Conservation (phyloP, 305 asterid genomes). For the Andrographis paniculata region DNA sequence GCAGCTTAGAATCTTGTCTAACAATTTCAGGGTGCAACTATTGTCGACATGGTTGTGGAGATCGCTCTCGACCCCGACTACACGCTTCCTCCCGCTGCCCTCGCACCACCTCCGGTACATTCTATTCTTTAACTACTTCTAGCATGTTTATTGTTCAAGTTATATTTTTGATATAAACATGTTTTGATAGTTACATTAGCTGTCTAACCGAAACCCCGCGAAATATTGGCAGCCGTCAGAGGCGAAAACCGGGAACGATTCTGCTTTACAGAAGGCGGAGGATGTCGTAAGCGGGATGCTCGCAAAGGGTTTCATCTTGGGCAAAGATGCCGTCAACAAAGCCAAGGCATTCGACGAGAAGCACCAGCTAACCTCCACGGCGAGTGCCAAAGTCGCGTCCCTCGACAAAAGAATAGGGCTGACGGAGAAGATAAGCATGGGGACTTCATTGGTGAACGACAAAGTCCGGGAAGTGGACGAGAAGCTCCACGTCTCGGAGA, state of each 20-base stretch:
- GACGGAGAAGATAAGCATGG: conserved; percentile 68
- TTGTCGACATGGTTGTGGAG: conserved; percentile 77
- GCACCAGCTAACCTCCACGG: conserved; percentile 81
- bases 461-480: conserved; percentile 86
- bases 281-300: conserved; percentile 89
- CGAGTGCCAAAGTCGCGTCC: conserved; percentile 73
- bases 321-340: conserved; percentile 73
- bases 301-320: conserved; percentile 79
- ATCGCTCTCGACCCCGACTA: conserved; percentile 53
- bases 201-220: conserved; percentile 12
- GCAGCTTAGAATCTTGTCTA: too few relatives aligned
- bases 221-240: conserved; percentile 36
- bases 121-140: too few relatives aligned
- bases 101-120: conserved; percentile 47
- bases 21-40: conserved; percentile 76
- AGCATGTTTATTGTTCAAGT: too few relatives aligned
- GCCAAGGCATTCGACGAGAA: conserved; percentile 78
- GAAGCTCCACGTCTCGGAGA: conserved; percentile 86
- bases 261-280: conserved; percentile 82
- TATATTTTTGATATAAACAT: too few relatives aligned
- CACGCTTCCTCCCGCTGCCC: conserved; percentile 70
- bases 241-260: conserved; percentile 34
- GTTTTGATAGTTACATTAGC: too few relatives aligned
- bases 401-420: conserved; percentile 71
- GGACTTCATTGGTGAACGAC: conserved; percentile 73